These are phyloP conservation scores for Trichophyton equinum DNA, from an alignment of 2,329 filamentous ascomycete genomes.

Conservation along the genomic window DNA sequence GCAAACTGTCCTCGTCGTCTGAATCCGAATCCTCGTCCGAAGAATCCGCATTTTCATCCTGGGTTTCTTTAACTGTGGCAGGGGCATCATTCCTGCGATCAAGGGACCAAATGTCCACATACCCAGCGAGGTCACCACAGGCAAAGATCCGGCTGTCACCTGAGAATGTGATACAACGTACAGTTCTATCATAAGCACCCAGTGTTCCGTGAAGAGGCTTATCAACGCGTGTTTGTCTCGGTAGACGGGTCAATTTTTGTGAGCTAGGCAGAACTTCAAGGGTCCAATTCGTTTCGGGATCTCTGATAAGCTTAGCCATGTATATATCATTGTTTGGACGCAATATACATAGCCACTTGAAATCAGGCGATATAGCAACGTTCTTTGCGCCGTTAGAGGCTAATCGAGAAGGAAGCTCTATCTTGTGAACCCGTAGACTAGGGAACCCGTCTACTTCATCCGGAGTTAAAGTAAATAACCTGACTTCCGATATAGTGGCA, in stretches of 20 bases:
- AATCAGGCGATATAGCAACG: conserved; percentile 41
- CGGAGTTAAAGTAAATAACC: conserved; percentile 58
- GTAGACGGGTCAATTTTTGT: conserved; percentile 28
- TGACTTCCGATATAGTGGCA: conserved; percentile 61
- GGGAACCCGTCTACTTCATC: conserved; percentile 38
- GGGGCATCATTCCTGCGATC: conserved; percentile 40
- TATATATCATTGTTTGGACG: conserved; percentile 49
- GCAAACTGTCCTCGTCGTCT: conserved; percentile 32
- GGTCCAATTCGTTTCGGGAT: conserved; percentile 30
- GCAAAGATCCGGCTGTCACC: conserved; percentile 67
- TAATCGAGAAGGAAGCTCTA: conserved; percentile 50
- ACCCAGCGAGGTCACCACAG: conserved; percentile 68
- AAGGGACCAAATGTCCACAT: conserved; percentile 75
- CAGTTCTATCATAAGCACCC: conserved; percentile 62
- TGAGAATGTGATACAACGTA: conserved; percentile 66
- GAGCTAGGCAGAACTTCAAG: conserved; percentile 35
- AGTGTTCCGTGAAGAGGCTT: conserved; percentile 51
- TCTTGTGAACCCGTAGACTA: conserved; percentile 54
- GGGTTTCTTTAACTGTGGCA: conserved; percentile 22
- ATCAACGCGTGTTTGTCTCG: conserved; percentile 25
- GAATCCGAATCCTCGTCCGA: conserved; percentile 33
- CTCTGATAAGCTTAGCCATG: conserved; percentile 37
- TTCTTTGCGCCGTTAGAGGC: conserved; percentile 53
- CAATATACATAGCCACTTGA: conserved; percentile 37
- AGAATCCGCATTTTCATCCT: conserved; percentile 28